Evolutionary conservation across 352 stramenopile genomes (phyloP).

Genomic region (Globisporangium irregulare): DNA sequence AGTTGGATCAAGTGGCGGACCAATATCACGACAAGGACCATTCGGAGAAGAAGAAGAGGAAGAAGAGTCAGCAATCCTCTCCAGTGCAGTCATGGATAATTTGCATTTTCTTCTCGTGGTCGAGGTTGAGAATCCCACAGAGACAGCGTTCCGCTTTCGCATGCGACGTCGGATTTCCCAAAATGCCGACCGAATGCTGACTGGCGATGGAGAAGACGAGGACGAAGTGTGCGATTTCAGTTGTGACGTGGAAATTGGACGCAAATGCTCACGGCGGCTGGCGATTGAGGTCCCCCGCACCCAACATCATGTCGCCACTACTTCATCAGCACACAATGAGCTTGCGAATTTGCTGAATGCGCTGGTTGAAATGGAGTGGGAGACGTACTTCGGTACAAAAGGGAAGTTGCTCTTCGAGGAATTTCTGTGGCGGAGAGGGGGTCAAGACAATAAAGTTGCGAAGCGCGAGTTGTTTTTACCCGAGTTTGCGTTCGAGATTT

Average conservation of each 20-base stretch:
- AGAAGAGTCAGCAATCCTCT: background rate
- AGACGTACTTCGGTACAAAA: conserved; percentile 48
- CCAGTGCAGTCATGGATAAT: conserved; percentile 42
- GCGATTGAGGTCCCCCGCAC: conserved; percentile 42
- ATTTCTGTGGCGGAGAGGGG: conserved; percentile 11
- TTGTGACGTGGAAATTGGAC: conserved; percentile 42
- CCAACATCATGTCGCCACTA: background rate
- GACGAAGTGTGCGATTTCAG: background rate
- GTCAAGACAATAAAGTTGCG: background rate
- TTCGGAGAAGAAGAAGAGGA: background rate
- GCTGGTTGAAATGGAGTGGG: conserved; percentile 47
- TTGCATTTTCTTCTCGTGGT: conserved; percentile 43
- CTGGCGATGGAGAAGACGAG: background rate
- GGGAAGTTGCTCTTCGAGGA: conserved; percentile 25
- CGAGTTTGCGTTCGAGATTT: conserved; percentile 32
- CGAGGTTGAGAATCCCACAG: conserved; percentile 63
- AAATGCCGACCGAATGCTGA: background rate
- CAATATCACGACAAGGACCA: background rate
- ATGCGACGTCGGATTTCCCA: conserved; percentile 17
- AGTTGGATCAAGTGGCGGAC: background rate
- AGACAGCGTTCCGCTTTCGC: conserved; percentile 61
- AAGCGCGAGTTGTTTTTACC: conserved; percentile 31
- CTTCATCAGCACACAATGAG: background rate
- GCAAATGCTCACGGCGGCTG: conserved; percentile 44
- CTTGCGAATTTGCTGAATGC: conserved; percentile 33